Evolutionary conservation across 2,329 filamentous ascomycete species (phyloP), one percentile per base, ranked within the genome.

Genomic region (Cladophialophora bantiana): DNA sequence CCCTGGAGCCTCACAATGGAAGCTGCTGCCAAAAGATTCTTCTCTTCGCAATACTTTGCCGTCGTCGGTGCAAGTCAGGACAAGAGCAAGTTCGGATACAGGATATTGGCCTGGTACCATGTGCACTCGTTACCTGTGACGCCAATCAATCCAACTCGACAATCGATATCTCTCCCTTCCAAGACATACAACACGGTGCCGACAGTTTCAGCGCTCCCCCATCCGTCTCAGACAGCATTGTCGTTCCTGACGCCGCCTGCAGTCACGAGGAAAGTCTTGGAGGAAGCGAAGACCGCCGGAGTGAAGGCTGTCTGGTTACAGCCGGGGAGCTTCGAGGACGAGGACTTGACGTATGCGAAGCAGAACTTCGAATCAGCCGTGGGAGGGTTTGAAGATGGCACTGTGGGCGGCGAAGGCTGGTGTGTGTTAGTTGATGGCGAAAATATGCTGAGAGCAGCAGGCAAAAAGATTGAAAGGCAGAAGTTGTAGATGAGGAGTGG

Each of bases 31-130:
- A 88, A 88, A 70, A 84, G 85, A 12, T 97, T 97, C 84, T 96
- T 97, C 82, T 84, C 87, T 3, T 90, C 90, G 7, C 87, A 90
- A 32, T 84, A 86, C 71, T 97, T 94, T 78, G 94, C 94, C 66
- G 94, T 97, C 34, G 93, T 94, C 20, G 94, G 94, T 74, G 94
- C 94, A 42, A 94, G 90, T 77, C 91, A 91, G 60, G 93, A 96
- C 79, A 84, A 90, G 48, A 82, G 84, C 76, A 97, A 97, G 78
- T 97, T 91, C 75, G 94, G 95, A 31, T 90, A 97, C 79, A 58
- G 62, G 36, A 69, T 98, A 72, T 92, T 97, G 76, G 87, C 87
- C 13, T 98, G 94, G 94, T 98, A 98, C 79, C 86, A 92, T 64
- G 77, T 83, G 38, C 92, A 93, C 80, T 83, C 84, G 42, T 86